Conservation (phyloP, 2,329 filamentous ascomycete genomes). For the Lecanicillium sp. region DNA sequence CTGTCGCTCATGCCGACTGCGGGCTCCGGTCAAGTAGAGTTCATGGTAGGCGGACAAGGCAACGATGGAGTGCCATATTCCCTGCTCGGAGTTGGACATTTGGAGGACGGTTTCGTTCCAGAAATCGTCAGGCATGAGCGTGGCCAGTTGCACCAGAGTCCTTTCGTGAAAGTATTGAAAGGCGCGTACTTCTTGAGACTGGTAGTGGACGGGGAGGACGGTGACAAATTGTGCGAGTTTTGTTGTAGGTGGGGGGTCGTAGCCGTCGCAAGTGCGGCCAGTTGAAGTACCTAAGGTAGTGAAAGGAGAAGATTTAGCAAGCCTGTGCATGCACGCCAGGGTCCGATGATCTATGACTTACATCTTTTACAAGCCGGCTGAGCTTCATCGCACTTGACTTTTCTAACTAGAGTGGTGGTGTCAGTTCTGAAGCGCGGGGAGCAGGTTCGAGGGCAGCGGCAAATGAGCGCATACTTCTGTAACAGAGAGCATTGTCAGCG, state of each 20-base stretch:
- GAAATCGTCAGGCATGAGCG: constrained; percentile 6
- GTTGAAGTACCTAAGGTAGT: constrained; percentile 5
- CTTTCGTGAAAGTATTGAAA: constrained; percentile 9
- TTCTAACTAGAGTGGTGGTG: constrained; percentile 3
- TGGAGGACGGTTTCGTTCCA: constrained; percentile 8
- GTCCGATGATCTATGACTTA: not conserved
- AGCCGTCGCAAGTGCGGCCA: constrained; percentile 7
- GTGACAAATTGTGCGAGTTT: constrained; percentile 6
- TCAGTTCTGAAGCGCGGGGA: no score
- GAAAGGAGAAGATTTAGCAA: not conserved
- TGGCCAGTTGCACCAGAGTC: constrained; percentile 7
- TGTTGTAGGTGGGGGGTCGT: constrained; percentile 1
- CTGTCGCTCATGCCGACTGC: not conserved
- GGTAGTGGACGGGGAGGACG: not conserved
- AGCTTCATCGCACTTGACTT: constrained; percentile 8
- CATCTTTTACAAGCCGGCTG: constrained; percentile 8
- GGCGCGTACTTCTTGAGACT: constrained; percentile 6
- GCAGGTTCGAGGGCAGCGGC: not conserved
- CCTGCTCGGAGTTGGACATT: constrained; percentile 7
- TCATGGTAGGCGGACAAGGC: constrained; percentile 9
- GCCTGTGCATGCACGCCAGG: no score
- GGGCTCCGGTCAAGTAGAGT: constrained; percentile 5
- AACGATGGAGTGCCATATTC: constrained; percentile 9
- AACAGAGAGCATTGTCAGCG: not conserved
- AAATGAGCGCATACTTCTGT: not conserved